Evolutionary conservation across 2,329 filamentous ascomycete genomes (phyloP).

Genomic region (Daldinia sp.): DNA sequence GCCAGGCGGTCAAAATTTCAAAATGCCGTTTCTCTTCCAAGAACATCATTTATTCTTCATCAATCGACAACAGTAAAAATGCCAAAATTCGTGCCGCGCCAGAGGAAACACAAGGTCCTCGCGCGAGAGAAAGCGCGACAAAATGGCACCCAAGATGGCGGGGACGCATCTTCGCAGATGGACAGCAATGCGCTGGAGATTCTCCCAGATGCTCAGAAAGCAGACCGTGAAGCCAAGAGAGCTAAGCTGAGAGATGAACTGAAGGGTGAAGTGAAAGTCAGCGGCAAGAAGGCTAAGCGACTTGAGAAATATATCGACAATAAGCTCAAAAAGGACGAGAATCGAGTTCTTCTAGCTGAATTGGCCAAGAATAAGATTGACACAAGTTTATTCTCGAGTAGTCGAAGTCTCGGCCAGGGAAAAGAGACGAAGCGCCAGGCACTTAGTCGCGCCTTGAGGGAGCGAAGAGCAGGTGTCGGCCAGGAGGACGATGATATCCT

Average conservation of each 20-base stretch:
- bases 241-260: conserved; percentile 67
- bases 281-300: conserved; percentile 74
- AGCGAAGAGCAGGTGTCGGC: conserved; percentile 73
- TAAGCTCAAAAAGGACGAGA: conserved; percentile 95
- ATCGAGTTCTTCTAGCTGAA: conserved; percentile 83
- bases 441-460: conserved; percentile 72
- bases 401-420: conserved; percentile 78
- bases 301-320: conserved; percentile 81
- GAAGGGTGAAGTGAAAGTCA: conserved; percentile 66
- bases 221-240: conserved; percentile 63
- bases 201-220: conserved; percentile 60
- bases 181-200: conserved; percentile 70
- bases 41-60: conserved; percentile 21
- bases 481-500: conserved; percentile 67
- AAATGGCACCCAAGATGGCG: conserved; percentile 56
- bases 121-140: conserved; percentile 69
- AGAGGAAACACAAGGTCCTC: conserved; percentile 76
- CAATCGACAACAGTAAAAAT: conserved; percentile 52
- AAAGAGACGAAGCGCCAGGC: conserved; percentile 78
- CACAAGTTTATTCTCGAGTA: conserved; percentile 83
- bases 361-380: conserved; percentile 84
- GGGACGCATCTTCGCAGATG: conserved; percentile 49
- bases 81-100: conserved; percentile 71
- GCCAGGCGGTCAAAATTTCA: conserved; percentile 53
- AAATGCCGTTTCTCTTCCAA: conserved; percentile 37